Base-by-base conservation (phyloP, 2,329 filamentous ascomycete genomes). In the Colletotrichum liriopes region DNA sequence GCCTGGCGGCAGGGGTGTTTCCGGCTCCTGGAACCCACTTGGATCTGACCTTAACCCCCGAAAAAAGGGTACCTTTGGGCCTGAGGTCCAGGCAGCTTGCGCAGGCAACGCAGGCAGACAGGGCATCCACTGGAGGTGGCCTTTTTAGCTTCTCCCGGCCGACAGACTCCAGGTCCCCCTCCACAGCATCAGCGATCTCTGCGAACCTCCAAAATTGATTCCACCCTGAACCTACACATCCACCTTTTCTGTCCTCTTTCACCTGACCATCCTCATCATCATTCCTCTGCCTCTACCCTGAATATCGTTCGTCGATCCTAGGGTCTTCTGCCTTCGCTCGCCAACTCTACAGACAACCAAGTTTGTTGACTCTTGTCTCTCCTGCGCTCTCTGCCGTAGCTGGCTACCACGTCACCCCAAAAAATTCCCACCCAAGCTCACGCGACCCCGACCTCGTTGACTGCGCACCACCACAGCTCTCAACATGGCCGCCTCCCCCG, bases 401-500 rank as follows among this genome's bases (percentile, higher is more conserved):
- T 47, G 59, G 65, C 65, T 32, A 62, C 61, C 65, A 67, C 70
- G 55, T 65, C 63, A 60, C 54, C 23, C 73, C 62, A 64, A 55
- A 63, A 72, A 72, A 72, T 37, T 51, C 59, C 43, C 41, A 54
- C 16, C 45, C 47, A 59, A 64, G 65, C 69, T 69, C 69, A 64
- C 65, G 65, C 69, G 69, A 72, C 59, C 52, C 43, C 51, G 29
- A 72, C 52, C 39, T 64, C 52, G 65, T 72, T 60, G 59, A 63
- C 52, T 59, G 69, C 65, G 59, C 59, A 45, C 52, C 23, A 49
- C 49, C 54, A 45, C 35, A 73, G 41, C 62, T 67, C 20, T 62
- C 76, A 79, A 77, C 75, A 93, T 95, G 93, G 88, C 94, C 82
- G 86, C 90, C 66, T 80, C 90, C 76, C 82, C 88, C 74, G 86